phyloP scores from a whole-genome alignment of 331 rosid species.

The Malus hybrid region DNA sequence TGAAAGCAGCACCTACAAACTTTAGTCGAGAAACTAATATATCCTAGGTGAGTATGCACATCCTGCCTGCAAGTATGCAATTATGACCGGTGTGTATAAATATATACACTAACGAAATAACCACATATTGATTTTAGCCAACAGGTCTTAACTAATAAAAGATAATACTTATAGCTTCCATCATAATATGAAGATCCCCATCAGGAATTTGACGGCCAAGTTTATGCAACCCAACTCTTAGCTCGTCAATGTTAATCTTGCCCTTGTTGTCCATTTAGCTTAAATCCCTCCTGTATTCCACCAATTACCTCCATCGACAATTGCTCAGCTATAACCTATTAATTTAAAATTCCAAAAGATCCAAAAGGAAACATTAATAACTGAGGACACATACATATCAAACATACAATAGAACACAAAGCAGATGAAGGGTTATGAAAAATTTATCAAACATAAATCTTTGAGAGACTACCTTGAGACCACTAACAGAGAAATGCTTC shows the following conservation, averaged over 20 bases:
- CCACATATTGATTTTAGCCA: no score
- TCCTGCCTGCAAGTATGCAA: no score
- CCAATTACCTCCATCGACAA: slow-evolving; percentile 88
- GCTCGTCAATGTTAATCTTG: slow-evolving; percentile 69
- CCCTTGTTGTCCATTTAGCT: slow-evolving; percentile 73
- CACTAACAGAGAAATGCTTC: slow-evolving; percentile 83
- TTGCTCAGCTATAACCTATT: slow-evolving; percentile 92
- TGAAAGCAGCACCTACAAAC: no score
- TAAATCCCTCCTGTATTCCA: slow-evolving; percentile 71
- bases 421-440: background rate
- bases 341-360: slow-evolving; percentile 9
- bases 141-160: background rate
- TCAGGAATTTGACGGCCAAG: slow-evolving; percentile 78
- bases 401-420: background rate
- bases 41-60: no score
- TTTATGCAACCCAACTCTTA: slow-evolving; percentile 68
- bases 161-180: slow-evolving; percentile 86
- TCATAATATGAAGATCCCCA: slow-evolving; percentile 48
- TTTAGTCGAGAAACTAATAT: no score
- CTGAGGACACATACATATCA: slow-evolving; percentile 1
- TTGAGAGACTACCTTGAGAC: slow-evolving; percentile 67
- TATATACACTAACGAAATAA: no score
- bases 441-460: background rate
- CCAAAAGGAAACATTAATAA: background rate
- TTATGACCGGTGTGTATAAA: no score